Evolutionary conservation across 306 rosid genomes (phyloP).

Genomic region (Myrica gale): DNA sequence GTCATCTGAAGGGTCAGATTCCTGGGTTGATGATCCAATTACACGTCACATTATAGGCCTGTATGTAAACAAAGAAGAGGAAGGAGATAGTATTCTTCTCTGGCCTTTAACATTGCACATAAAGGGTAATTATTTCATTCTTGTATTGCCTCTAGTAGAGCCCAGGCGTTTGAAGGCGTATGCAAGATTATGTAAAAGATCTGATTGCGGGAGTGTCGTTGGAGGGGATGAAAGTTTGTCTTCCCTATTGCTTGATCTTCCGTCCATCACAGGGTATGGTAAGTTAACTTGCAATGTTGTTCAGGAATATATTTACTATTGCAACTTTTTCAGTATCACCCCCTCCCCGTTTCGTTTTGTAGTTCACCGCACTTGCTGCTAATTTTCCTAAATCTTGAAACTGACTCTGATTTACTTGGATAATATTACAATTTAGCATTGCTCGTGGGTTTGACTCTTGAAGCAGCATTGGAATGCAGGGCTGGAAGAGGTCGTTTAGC

Average conservation of each 20-base stretch:
- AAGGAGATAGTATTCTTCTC: conserved; percentile 48
- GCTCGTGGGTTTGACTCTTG: background rate
- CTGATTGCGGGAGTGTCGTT: conserved; percentile 78
- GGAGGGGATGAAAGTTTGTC: conserved; percentile 73
- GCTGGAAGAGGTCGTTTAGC: background rate
- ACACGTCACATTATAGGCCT: conserved; percentile 74
- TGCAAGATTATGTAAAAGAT: conserved; percentile 58
- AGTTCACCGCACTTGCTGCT: background rate
- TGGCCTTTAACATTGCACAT: conserved; percentile 86
- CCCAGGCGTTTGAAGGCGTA: conserved; percentile 72
- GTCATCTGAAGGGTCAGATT: conserved; percentile 77
- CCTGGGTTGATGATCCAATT: conserved; percentile 96
- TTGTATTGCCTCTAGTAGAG: conserved; percentile 77
- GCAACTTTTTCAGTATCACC: background rate
- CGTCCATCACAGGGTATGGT: conserved; percentile 97
- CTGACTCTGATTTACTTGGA: background rate
- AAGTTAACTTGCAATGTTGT: conserved; percentile 48
- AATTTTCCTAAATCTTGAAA: background rate
- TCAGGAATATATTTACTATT: background rate
- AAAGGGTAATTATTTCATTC: conserved; percentile 56
- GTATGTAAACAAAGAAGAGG: conserved; percentile 54
- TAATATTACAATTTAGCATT: background rate
- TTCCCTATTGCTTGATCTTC: conserved; percentile 80
- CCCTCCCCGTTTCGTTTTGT: background rate
- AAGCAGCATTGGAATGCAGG: background rate